phyloP scores from a whole-genome alignment of 306 rosid genomes.

The Inga laurina region DNA sequence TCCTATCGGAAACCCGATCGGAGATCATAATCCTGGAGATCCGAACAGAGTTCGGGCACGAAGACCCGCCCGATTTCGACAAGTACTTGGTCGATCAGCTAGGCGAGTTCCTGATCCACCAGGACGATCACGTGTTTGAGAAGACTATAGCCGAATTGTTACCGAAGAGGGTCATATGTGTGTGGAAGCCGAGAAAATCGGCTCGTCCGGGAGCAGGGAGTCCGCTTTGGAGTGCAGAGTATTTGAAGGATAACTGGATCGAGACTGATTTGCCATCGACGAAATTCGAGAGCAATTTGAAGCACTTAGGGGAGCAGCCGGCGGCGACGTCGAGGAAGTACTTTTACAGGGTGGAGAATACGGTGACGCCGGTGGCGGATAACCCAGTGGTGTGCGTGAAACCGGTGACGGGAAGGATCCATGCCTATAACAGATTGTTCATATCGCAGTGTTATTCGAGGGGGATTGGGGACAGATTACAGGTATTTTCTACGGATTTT shows the following conservation, averaged over 20 bases:
- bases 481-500: conserved; percentile 78
- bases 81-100: conserved; percentile 62
- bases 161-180: conserved; percentile 75
- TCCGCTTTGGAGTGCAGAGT: conserved; percentile 66
- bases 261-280: conserved; percentile 91
- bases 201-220: conserved; percentile 52
- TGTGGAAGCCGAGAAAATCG: conserved; percentile 88
- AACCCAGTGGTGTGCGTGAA: conserved; percentile 78
- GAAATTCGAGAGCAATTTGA: conserved; percentile 80
- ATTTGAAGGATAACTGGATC: conserved; percentile 80
- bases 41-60: conserved; percentile 82
- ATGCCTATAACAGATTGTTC: conserved; percentile 66
- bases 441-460: conserved; percentile 61
- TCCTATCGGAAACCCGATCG: conserved; percentile 61
- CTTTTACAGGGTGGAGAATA: conserved; percentile 94
- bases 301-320: conserved; percentile 69
- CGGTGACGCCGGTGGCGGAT: conserved; percentile 80
- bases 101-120: conserved; percentile 67
- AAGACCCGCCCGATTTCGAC: conserved; percentile 80
- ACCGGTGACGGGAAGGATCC: conserved; percentile 84
- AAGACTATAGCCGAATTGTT: conserved; percentile 66
- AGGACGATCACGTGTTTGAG: conserved; percentile 62
- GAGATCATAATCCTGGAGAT: conserved; percentile 86
- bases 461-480: conserved; percentile 60
- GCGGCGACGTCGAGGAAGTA: conserved; percentile 60